Percentiles rank a stretch among this genome's conserved stretches.
These are phyloP conservation scores for Lactarius pseudohatsudake DNA, from an alignment of 768 basidiomycete genomes.

Conservation along the genomic window DNA sequence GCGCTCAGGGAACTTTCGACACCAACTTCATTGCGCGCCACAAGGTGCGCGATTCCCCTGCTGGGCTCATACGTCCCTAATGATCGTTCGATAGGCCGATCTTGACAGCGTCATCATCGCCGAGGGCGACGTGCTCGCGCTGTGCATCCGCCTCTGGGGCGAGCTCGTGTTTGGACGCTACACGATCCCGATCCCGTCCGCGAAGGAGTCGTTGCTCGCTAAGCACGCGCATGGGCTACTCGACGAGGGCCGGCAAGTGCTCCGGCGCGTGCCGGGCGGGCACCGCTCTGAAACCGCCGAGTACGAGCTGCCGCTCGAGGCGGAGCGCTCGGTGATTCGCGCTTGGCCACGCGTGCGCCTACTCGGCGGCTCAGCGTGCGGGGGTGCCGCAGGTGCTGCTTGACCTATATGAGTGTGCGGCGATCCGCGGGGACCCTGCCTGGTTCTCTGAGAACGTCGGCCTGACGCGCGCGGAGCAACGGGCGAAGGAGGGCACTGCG, in stretches of 20 bases:
- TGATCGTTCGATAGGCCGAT: constrained; percentile 5
- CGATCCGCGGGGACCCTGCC: constrained; percentile 27
- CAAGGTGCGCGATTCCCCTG: not conserved
- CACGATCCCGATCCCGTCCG: constrained; percentile 25
- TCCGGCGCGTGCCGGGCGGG: constrained; percentile 4
- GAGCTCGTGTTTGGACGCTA: constrained; percentile 30
- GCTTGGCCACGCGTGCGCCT: constrained; percentile 28
- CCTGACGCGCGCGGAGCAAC: constrained; percentile 14
- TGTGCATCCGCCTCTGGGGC: constrained; percentile 32
- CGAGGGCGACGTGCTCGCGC: constrained; percentile 32
- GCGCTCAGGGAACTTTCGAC: constrained; percentile 21
- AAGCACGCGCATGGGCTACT: constrained; percentile 22
- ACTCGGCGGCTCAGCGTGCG: constrained; percentile 21
- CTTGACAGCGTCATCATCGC: constrained; percentile 28
- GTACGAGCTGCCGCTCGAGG: constrained; percentile 29
- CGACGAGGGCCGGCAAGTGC: not conserved
- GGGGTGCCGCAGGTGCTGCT: constrained; percentile 25
- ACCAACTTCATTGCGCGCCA: constrained; percentile 15
- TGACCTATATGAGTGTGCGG: constrained; percentile 26
- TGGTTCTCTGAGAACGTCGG: constrained; percentile 30
- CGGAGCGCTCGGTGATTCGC: constrained; percentile 26
- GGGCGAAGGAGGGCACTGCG: constrained; percentile 6
- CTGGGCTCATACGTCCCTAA: not conserved
- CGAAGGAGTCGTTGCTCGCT: constrained; percentile 23
- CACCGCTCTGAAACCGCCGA: constrained; percentile 26